A percentile compares a stretch with the other conserved stretches of the same genome.
Conservation (phyloP, 208 protist genomes). For the Trypanosoma scelopori region DNA sequence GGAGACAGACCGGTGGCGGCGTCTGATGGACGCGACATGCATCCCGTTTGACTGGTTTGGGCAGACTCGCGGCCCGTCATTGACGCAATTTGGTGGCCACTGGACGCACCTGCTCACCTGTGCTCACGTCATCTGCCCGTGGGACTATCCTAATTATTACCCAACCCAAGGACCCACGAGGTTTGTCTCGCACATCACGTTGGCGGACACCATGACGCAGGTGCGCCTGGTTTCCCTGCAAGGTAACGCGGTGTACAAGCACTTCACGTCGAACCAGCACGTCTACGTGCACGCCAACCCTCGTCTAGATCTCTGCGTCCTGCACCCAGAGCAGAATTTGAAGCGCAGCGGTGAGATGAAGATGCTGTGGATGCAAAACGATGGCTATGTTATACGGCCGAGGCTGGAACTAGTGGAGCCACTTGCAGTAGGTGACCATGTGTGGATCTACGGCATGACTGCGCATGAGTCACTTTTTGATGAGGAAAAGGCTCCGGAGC, state of each 20-base stretch:
- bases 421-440: slow-evolving; percentile 77
- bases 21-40: slow-evolving; percentile 90
- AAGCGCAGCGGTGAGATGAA: slow-evolving; percentile 90
- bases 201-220: slow-evolving; percentile 88
- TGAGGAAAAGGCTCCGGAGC: slow-evolving; percentile 83
- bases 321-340: slow-evolving; percentile 87
- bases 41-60: slow-evolving; percentile 84
- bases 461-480: slow-evolving; percentile 89
- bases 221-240: slow-evolving; percentile 79
- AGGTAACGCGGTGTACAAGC: slow-evolving; percentile 81
- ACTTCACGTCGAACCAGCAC: slow-evolving; percentile 90
- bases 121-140: slow-evolving; percentile 88
- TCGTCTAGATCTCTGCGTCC: slow-evolving; percentile 82
- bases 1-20: slow-evolving; percentile 88
- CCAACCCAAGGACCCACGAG: slow-evolving; percentile 74
- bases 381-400: slow-evolving; percentile 79
- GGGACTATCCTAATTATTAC: slow-evolving; percentile 93
- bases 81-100: slow-evolving; percentile 85
- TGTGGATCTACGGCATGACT: slow-evolving; percentile 90
- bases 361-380: slow-evolving; percentile 93
- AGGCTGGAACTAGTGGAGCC: slow-evolving; percentile 74
- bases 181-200: slow-evolving; percentile 86
- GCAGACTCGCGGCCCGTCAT: slow-evolving; percentile 73
- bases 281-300: slow-evolving; percentile 89
- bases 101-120: slow-evolving; percentile 90